A percentile compares a stretch with the other conserved stretches of the same genome.
phyloP scores from a whole-genome alignment of 2,329 filamentous ascomycete genomes.

The Atkinsonella hypoxylon region DNA sequence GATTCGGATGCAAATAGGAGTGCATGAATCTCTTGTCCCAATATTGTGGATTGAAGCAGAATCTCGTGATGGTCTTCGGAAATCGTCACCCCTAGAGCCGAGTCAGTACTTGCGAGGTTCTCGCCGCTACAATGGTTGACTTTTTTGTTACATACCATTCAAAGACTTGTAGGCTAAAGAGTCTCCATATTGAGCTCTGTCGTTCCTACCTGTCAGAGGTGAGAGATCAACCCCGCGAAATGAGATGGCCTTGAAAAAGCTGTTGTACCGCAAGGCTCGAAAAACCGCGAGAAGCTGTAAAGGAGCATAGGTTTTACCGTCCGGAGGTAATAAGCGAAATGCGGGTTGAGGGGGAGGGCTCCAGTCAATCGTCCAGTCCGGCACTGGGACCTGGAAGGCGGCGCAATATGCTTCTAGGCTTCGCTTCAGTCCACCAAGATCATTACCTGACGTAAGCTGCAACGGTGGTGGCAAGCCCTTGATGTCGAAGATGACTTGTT shows the following conservation, averaged over 20 bases:
- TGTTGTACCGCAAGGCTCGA: slow-evolving; percentile 44
- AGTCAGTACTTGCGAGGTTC: neutral
- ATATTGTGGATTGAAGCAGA: slow-evolving; percentile 35
- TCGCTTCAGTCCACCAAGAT: slow-evolving; percentile 41
- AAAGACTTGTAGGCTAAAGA: slow-evolving; percentile 39
- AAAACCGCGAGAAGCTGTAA: slow-evolving; percentile 45
- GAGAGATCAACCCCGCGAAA: slow-evolving; percentile 40
- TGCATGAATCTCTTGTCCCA: slow-evolving; percentile 45
- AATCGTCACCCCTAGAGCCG: slow-evolving; percentile 29
- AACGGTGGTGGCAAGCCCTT: slow-evolving; percentile 39
- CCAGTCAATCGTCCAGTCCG: slow-evolving; percentile 39
- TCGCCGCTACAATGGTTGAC: no score
- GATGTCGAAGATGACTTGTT: slow-evolving; percentile 40
- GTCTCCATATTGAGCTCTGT: slow-evolving; percentile 31
- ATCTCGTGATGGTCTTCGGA: slow-evolving; percentile 35
- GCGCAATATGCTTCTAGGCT: slow-evolving; percentile 44
- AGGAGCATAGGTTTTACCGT: slow-evolving; percentile 29
- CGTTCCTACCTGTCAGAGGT: slow-evolving; percentile 25
- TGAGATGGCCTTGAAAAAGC: slow-evolving; percentile 46
- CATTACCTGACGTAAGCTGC: slow-evolving; percentile 41
- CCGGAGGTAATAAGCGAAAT: slow-evolving; percentile 37
- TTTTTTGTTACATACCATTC: slow-evolving; percentile 28
- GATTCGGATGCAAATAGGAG: slow-evolving; percentile 43
- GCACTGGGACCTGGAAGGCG: slow-evolving; percentile 36
- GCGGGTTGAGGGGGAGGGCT: slow-evolving; percentile 33